phyloP scores from a whole-genome alignment of 2,329 filamentous ascomycete species.

The Alternaria ventricosa region DNA sequence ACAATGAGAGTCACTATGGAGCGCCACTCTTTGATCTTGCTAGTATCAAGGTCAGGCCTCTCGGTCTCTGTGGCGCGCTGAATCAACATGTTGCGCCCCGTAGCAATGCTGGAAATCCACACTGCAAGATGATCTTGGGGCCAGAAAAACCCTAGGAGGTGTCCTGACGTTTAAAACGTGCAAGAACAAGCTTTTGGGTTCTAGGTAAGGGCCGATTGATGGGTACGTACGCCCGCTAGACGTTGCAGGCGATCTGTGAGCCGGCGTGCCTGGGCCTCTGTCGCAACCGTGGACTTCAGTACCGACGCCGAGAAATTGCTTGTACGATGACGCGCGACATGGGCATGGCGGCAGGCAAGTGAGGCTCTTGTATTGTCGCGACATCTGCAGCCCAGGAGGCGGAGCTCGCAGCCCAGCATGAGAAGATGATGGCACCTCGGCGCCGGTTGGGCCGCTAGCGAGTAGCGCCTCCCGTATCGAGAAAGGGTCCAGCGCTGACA shows the following conservation, averaged over 20 bases:
- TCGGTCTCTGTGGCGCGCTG: constrained; percentile 11
- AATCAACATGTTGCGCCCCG: constrained; percentile 8
- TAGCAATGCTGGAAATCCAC: background rate
- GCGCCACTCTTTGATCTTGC: constrained; percentile 67
- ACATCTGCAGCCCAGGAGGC: background rate
- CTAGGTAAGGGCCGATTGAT: constrained; percentile 6
- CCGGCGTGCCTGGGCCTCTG: background rate
- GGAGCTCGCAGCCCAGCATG: background rate
- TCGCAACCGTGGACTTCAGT: background rate
- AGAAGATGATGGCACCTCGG: background rate
- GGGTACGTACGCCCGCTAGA: background rate
- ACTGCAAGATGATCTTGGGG: background rate
- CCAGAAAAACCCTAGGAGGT: background rate
- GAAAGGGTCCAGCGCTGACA: background rate
- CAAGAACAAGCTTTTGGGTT: constrained; percentile 2
- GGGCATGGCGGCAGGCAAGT: constrained; percentile 9
- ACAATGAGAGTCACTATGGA: constrained; percentile 74
- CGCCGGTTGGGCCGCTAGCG: background rate
- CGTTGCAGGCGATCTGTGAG: constrained; percentile 1
- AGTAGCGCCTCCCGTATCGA: background rate
- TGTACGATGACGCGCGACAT: constrained; percentile 6
- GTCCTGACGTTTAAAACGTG: background rate
- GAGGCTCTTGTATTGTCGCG: constrained; percentile 19
- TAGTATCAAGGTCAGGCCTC: constrained; percentile 53
- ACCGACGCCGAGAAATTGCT: background rate